Conservation (phyloP, 75 land plant genomes). For the Pinus tabuliformis region DNA sequence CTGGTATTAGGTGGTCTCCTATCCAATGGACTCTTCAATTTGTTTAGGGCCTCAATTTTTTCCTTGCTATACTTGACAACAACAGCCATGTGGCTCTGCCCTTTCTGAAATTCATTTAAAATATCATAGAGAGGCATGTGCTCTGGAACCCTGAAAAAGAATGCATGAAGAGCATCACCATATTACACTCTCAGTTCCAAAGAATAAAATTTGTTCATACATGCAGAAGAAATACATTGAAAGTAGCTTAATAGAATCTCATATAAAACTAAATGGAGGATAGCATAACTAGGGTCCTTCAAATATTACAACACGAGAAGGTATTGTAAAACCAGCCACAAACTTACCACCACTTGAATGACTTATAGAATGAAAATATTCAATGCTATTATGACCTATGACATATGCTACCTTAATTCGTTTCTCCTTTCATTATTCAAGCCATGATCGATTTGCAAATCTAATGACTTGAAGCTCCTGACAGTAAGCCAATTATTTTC, state of each 20-base stretch:
- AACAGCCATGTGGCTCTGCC: constrained; percentile 86
- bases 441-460: neutral
- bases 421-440: neutral
- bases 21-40: constrained; percentile 13
- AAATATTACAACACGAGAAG: neutral
- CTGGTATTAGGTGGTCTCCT: constrained; percentile 18
- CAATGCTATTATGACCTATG: neutral
- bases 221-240: neutral
- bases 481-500: neutral
- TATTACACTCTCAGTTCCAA: neutral
- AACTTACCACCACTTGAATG: neutral
- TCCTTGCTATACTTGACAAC: constrained; percentile 57
- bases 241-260: neutral
- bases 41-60: constrained; percentile 10
- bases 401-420: neutral
- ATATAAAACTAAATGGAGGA: neutral
- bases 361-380: neutral
- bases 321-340: neutral
- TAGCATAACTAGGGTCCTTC: neutral
- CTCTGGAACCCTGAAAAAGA: constrained; percentile 56
- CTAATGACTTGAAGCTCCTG: neutral
- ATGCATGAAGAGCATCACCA: too few species aligned
- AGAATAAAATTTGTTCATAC: neutral
- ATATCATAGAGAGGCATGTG: constrained; percentile 69
- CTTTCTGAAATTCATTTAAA: constrained; percentile 76